Percentiles rank a stretch among this genome's conserved stretches.
phyloP scores from a whole-genome alignment of 2,329 filamentous ascomycete genomes.

The Penicillium hesseltinei region DNA sequence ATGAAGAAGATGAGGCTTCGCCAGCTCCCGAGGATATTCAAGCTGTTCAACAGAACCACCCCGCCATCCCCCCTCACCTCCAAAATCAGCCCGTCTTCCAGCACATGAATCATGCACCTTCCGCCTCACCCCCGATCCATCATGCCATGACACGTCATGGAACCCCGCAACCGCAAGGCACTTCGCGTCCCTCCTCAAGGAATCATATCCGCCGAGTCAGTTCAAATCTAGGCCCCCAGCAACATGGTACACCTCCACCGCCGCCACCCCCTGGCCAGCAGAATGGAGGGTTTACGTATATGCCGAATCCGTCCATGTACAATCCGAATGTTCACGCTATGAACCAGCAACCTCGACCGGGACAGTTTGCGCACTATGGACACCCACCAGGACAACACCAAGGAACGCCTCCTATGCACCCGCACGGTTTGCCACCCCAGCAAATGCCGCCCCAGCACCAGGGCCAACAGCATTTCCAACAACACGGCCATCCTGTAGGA shows the following conservation, averaged over 20 bases:
- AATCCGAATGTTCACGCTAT: slow-evolving; percentile 60
- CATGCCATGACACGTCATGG: slow-evolving; percentile 73
- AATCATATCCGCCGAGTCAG: slow-evolving; percentile 74
- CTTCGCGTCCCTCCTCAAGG: slow-evolving; percentile 75
- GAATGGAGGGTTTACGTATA: slow-evolving; percentile 74
- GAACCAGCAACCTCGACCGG: slow-evolving; percentile 48
- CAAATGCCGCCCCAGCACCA: slow-evolving; percentile 38
- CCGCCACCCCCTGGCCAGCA: slow-evolving; percentile 54
- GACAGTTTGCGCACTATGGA: slow-evolving; percentile 41
- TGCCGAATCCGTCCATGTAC: slow-evolving; percentile 83
- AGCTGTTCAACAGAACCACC: slow-evolving; percentile 47
- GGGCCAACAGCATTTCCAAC: slow-evolving; percentile 43
- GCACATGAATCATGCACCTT: slow-evolving; percentile 80
- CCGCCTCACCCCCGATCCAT: slow-evolving; percentile 81
- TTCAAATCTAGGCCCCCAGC: slow-evolving; percentile 68
- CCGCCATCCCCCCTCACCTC: slow-evolving; percentile 69
- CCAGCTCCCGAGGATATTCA: slow-evolving; percentile 67
- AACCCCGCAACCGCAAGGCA: slow-evolving; percentile 75
- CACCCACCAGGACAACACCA: slow-evolving; percentile 45
- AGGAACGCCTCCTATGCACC: slow-evolving; percentile 28
- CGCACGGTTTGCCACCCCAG: slow-evolving; percentile 27
- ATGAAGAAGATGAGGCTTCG: slow-evolving; percentile 75
- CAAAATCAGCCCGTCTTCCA: slow-evolving; percentile 69
- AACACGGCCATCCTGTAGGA: slow-evolving; percentile 34
- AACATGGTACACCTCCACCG: slow-evolving; percentile 60